These are phyloP conservation scores for Torrubiella hemipterigena DNA, from an alignment of 2,329 filamentous ascomycete genomes.

Conservation along the genomic window DNA sequence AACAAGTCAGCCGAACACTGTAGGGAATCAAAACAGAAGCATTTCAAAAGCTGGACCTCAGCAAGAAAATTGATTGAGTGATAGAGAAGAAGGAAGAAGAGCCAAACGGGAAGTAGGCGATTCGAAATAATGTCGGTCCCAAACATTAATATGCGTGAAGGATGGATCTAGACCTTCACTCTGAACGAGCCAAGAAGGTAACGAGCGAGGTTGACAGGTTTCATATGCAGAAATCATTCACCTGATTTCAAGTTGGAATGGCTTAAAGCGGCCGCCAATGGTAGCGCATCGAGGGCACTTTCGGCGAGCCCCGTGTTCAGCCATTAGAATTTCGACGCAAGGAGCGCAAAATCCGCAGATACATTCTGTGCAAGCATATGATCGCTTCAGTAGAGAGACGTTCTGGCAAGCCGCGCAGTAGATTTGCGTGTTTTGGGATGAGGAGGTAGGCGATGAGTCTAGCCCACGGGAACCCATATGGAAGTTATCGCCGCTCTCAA, in stretches of 20 bases:
- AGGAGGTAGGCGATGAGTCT: constrained; percentile 62
- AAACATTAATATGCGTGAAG: too few relatives aligned
- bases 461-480: constrained; percentile 56
- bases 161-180: too few relatives aligned
- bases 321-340: constrained; percentile 72
- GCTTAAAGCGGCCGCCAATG: constrained; percentile 70
- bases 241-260: constrained; percentile 72
- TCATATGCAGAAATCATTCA: constrained; percentile 30
- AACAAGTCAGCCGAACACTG: constrained; percentile 1
- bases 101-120: too few relatives aligned
- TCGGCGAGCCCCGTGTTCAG: constrained; percentile 61
- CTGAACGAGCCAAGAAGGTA: too few relatives aligned
- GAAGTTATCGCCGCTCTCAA: constrained; percentile 69
- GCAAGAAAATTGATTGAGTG: constrained; percentile 2
- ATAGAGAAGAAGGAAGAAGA: constrained; percentile 8
- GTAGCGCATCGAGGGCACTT: constrained; percentile 72
- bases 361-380: constrained; percentile 91
- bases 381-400: constrained; percentile 65
- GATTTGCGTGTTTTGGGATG: constrained; percentile 69
- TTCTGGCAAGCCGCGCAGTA: constrained; percentile 84
- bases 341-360: constrained; percentile 85
- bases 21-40: too few relatives aligned
- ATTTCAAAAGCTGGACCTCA: too few relatives aligned
- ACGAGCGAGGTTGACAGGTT: too few relatives aligned
- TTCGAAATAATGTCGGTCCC: too few relatives aligned